These are phyloP conservation scores for Arthrocladium fulminans DNA, from an alignment of 2,329 filamentous ascomycete species.

Conservation along the genomic window DNA sequence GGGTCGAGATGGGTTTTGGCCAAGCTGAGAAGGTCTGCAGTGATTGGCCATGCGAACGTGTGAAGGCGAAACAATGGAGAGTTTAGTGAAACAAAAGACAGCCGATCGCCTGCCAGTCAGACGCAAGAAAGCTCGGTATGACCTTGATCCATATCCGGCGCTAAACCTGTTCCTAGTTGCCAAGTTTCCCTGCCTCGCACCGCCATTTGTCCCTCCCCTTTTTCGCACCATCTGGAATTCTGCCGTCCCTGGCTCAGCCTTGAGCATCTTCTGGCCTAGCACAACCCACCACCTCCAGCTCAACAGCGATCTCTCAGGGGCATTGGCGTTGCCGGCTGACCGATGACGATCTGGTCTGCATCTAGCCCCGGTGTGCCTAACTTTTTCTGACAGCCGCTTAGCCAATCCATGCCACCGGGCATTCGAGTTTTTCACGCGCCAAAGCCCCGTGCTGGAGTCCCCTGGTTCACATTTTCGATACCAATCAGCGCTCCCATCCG, in stretches of 20 bases:
- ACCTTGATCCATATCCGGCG: background rate
- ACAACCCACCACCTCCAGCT: constrained; percentile 64
- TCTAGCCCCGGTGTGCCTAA: background rate
- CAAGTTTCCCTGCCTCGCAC: constrained; percentile 3
- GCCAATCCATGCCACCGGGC: constrained; percentile 5
- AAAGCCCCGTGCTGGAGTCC: constrained; percentile 3
- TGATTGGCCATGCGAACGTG: constrained; percentile 2
- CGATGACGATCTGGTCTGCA: background rate
- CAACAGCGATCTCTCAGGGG: constrained; percentile 56
- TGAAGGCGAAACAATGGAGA: constrained; percentile 8
- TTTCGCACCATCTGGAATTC: constrained; percentile 40
- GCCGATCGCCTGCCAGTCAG: constrained; percentile 3
- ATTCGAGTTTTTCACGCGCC: constrained; percentile 7
- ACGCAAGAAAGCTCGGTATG: background rate
- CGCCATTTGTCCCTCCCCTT: constrained; percentile 2
- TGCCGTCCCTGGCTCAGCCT: constrained; percentile 58
- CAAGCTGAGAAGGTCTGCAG: background rate
- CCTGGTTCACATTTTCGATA: background rate
- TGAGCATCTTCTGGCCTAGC: constrained; percentile 63
- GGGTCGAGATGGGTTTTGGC: constrained; percentile 1
- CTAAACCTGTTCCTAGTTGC: constrained; percentile 6
- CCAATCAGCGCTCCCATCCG: constrained; percentile 4
- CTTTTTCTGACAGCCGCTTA: background rate
- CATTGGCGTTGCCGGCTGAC: background rate
- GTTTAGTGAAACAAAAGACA: constrained; percentile 1